These are phyloP conservation scores for Fragilariopsis cylindrus DNA, from an alignment of 108 stramenopile species.

Conservation along the genomic window DNA sequence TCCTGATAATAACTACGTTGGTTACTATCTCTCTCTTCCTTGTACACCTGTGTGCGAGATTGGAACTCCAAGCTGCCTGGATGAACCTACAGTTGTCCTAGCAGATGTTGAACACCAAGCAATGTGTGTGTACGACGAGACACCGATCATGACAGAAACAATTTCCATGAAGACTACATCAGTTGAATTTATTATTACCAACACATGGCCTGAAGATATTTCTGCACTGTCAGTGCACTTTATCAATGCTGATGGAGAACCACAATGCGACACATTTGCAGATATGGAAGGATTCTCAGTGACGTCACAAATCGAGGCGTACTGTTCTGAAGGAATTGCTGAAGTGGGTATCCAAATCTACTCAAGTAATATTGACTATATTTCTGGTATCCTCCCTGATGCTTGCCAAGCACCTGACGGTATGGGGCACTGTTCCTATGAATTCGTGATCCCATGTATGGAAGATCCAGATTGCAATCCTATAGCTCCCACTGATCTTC, in stretches of 20 bases:
- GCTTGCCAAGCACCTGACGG: not conserved
- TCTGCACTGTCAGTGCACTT: not conserved
- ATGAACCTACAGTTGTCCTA: not conserved
- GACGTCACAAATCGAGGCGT: not conserved
- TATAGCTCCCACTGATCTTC: not conserved
- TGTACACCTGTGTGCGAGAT: not conserved
- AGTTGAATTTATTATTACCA: not conserved
- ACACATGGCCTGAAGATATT: constrained; percentile 3
- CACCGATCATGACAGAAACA: not conserved
- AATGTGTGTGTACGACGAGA: not conserved
- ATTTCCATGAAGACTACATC: not conserved
- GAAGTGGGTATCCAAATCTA: not conserved
- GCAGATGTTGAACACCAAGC: not conserved
- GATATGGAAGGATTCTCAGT: not conserved
- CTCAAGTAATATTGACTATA: not conserved
- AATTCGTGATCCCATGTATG: not conserved
- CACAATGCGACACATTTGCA: not conserved
- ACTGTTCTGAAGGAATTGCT: not conserved
- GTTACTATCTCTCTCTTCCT: constrained; percentile 2
- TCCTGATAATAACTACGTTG: not conserved
- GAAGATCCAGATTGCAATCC: not conserved
- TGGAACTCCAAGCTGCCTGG: not conserved
- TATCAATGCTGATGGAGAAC: not conserved
- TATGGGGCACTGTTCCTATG: constrained; percentile 1
- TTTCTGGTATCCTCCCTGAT: not conserved